These are phyloP conservation scores for Clavulina sp. DNA, from an alignment of 768 basidiomycete species.

Conservation along the genomic window DNA sequence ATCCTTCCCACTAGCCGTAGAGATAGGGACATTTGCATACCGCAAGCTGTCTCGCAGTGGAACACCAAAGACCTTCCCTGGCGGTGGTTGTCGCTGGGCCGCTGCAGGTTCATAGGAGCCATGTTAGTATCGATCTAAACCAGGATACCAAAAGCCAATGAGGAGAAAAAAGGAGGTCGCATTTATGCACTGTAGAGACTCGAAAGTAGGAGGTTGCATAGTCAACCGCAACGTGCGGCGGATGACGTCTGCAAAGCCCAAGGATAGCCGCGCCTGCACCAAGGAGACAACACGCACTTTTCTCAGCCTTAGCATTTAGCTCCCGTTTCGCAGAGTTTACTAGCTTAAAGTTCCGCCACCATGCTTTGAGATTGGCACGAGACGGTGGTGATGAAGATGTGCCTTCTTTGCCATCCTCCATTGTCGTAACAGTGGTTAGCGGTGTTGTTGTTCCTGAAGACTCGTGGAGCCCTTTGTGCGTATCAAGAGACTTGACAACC, in stretches of 20 bases:
- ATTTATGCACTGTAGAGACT: neutral
- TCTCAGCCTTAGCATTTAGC: neutral
- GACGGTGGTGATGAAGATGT: conserved; percentile 9
- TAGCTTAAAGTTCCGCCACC: conserved; percentile 65
- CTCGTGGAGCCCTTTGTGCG: no score
- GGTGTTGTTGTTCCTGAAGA: neutral
- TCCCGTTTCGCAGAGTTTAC: conserved; percentile 44
- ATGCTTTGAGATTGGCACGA: conserved; percentile 51
- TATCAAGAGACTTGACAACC: no score
- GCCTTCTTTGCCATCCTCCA: neutral
- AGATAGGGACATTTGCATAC: conserved; percentile 86
- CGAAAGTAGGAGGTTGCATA: no score
- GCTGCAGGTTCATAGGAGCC: neutral
- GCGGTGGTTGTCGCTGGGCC: no score
- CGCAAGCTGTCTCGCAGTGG: conserved; percentile 68
- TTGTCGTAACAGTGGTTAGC: neutral
- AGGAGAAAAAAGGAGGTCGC: neutral
- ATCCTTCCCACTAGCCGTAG: conserved; percentile 54
- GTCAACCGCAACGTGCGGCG: no score
- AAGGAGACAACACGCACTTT: neutral
- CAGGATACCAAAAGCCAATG: neutral
- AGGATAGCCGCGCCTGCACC: no score
- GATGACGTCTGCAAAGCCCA: no score
- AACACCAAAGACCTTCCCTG: conserved; percentile 52
- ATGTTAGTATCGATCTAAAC: neutral